A percentile compares a stretch with the other conserved stretches of the same genome.
Evolutionary conservation across 2,329 filamentous ascomycete genomes (phyloP).

Genomic region (Beauveria brongniartii): DNA sequence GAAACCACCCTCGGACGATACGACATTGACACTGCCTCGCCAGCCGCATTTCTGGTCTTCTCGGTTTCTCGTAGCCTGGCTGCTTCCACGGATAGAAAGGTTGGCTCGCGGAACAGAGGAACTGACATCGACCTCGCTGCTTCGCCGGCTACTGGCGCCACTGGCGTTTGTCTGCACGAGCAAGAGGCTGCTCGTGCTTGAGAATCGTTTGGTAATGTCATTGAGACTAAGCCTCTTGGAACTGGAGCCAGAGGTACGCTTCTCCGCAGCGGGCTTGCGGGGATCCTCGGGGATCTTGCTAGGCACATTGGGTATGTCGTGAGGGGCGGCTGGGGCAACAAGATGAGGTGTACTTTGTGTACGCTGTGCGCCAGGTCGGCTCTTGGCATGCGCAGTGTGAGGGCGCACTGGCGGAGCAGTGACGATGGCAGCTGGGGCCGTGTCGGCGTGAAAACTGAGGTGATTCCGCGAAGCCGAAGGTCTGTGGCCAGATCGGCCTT

Average conservation of each 20-base stretch:
- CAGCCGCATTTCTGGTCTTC: slow-evolving; percentile 42
- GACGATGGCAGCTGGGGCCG: slow-evolving; percentile 15
- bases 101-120: slow-evolving; percentile 29
- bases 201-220: slow-evolving; percentile 53
- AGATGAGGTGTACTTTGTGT: slow-evolving; percentile 42
- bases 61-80: slow-evolving; percentile 22
- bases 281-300: slow-evolving; percentile 27
- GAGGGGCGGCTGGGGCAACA: slow-evolving; percentile 20
- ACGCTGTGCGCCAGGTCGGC: slow-evolving; percentile 36
- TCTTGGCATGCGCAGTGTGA: slow-evolving; percentile 46
- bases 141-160: slow-evolving; percentile 38
- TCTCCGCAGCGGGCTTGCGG: slow-evolving; percentile 29
- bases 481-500: slow-evolving; percentile 23
- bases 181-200: slow-evolving; percentile 52
- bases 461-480: slow-evolving; percentile 24
- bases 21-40: slow-evolving; percentile 48
- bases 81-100: slow-evolving; percentile 33
- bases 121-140: slow-evolving; percentile 36
- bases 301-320: slow-evolving; percentile 17
- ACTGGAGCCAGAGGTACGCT: slow-evolving; percentile 45
- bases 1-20: slow-evolving; percentile 46
- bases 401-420: slow-evolving; percentile 32
- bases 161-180: slow-evolving; percentile 50
- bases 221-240: slow-evolving; percentile 52
- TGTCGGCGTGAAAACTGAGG: slow-evolving; percentile 24